Evolutionary conservation across 1,284 basidiomycete species (phyloP).

Genomic region (Ganoderma multipileum): DNA sequence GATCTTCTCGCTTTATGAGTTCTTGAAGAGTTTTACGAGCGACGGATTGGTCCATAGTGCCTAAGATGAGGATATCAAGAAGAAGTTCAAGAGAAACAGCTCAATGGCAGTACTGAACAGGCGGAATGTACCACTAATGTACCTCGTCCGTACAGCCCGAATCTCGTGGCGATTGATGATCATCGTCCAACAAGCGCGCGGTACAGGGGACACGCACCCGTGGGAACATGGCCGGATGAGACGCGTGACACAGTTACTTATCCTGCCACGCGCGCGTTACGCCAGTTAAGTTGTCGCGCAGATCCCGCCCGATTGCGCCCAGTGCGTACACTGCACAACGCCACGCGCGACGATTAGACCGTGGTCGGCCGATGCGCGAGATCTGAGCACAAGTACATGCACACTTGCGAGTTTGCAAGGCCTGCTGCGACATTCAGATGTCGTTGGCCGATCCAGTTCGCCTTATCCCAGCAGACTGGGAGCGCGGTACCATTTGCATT

Average conservation of each 20-base stretch:
- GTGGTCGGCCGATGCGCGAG: neutral
- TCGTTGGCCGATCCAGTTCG: neutral
- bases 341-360: neutral
- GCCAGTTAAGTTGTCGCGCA: neutral
- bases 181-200: conserved; percentile 14
- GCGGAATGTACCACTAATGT: neutral
- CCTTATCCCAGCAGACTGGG: conserved; percentile 17
- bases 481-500: conserved; percentile 11
- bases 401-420: neutral
- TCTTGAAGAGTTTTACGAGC: conserved; percentile 77
- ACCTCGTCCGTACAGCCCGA: conserved; percentile 15
- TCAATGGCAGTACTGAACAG: too few relatives aligned
- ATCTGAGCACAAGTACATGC: neutral
- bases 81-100: conserved; percentile 6
- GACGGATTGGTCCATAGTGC: conserved; percentile 69
- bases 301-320: neutral
- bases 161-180: conserved; percentile 14
- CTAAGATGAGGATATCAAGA: neutral
- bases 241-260: conserved; percentile 17
- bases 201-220: conserved; percentile 12
- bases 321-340: too few relatives aligned
- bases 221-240: conserved; percentile 27
- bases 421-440: neutral
- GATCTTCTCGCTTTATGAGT: conserved; percentile 74
- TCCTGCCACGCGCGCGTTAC: neutral